phyloP scores from a whole-genome alignment of 495 filamentous ascomycete species.

The Penicillium verhagenii region DNA sequence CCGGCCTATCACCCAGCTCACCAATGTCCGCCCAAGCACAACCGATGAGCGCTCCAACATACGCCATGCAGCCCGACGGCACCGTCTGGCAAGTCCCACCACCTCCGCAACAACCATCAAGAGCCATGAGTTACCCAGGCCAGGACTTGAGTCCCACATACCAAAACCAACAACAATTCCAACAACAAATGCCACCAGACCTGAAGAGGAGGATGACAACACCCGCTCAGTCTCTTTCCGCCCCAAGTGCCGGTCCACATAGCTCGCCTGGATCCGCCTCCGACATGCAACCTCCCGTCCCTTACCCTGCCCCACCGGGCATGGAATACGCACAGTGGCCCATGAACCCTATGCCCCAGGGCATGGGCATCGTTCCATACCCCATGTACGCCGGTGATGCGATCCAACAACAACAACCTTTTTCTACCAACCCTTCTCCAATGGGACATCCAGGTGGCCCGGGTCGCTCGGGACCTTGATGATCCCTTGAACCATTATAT shows the following conservation, averaged over 20 bases:
- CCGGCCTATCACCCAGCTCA: slow-evolving; percentile 26
- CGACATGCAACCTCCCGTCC: slow-evolving; percentile 33
- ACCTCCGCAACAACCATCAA: slow-evolving; percentile 20
- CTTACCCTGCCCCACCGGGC: slow-evolving; percentile 33
- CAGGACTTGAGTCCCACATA: slow-evolving; percentile 35
- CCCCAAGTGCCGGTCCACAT: slow-evolving; percentile 24
- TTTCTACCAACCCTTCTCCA: slow-evolving; percentile 25
- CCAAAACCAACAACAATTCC: slow-evolving; percentile 29
- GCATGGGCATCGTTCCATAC: slow-evolving; percentile 39
- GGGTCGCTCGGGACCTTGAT: slow-evolving; percentile 23
- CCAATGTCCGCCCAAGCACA: slow-evolving; percentile 36
- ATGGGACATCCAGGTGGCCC: slow-evolving; percentile 39
- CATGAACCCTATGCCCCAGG: slow-evolving; percentile 34
- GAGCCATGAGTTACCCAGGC: slow-evolving; percentile 42
- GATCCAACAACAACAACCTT: slow-evolving; percentile 33
- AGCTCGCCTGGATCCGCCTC: slow-evolving; percentile 27
- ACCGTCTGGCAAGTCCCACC: slow-evolving; percentile 41
- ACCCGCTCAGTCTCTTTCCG: slow-evolving; percentile 32
- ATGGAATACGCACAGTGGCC: slow-evolving; percentile 42
- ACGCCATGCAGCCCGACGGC: slow-evolving; percentile 40
- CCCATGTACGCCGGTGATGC: slow-evolving; percentile 37
- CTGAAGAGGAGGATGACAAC: slow-evolving; percentile 47
- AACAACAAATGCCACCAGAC: slow-evolving; percentile 37
- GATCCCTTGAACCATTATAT: background rate
- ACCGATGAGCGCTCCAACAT: slow-evolving; percentile 31